Base-by-base conservation (phyloP, 768 basidiomycete genomes). In the Suillus fuscotomentosus region DNA sequence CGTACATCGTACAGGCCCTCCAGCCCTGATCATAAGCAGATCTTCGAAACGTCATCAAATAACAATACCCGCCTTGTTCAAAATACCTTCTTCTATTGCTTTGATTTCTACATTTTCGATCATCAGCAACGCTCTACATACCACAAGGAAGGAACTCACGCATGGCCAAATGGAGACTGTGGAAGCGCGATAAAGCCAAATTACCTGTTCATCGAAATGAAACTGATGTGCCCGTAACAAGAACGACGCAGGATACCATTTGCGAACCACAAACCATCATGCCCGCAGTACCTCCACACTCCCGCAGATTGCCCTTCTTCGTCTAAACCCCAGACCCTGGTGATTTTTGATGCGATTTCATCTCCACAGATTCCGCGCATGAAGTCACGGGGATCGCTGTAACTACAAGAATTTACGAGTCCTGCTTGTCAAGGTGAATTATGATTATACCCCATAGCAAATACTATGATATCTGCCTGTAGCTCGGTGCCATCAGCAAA, bases 281-380 rank as follows among this genome's bases (percentile, higher is more conserved):
- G 70, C 20, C 77, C 76, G 47, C 66, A 73, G 34, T 74, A 64
- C 60, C 71, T 71, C 73, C 74, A 77, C 24, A 70, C 68, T 2
- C 83, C 80, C 2, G 79, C 75, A 31, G 86, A 70, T 70, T 91
- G 88, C 0, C 88, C 87, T 75, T 92, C 87, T 24, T 80, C 75
- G 66, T 88, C 81, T 54, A 89, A 63, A 20, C 88, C 86, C 90
- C 90, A 86, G 15, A 90, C 73, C 15, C 77, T 75, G 41, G 81
- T 78, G 64, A 85, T 24, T 24, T 24, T 24, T 24, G 1, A 24
- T 24, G 24, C 24, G 24, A 24, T 69, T 41, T 82, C 76, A 13
- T 82, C 76, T 1, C 83, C 85, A 51, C 84, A 81, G 6, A 88
- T 71, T 0, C 75, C 72, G 47, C 74, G 76, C 60, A 85, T 71